phyloP scores from a whole-genome alignment of 768 basidiomycete genomes.

The Mycena epipterygia region DNA sequence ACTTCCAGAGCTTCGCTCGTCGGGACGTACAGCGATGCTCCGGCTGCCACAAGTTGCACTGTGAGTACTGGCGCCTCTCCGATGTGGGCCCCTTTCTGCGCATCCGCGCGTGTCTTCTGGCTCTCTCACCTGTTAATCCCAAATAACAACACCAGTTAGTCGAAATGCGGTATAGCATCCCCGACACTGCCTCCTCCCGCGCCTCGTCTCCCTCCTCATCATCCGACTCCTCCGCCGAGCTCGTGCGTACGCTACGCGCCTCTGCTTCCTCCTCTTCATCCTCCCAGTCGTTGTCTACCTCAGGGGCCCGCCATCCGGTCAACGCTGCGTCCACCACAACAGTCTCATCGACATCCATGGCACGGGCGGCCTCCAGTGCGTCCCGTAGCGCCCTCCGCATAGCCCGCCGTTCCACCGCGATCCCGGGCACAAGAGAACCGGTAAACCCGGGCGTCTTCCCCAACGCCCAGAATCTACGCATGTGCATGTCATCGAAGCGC shows the following conservation, averaged over 20 bases:
- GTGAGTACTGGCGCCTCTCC: too few relatives aligned
- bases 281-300: neutral
- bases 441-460: constrained; percentile 16
- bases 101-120: too few relatives aligned
- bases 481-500: constrained; percentile 16
- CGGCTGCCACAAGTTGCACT: too few relatives aligned
- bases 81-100: too few relatives aligned
- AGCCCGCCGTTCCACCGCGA: neutral
- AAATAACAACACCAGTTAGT: too few relatives aligned
- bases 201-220: neutral
- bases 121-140: too few relatives aligned
- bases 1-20: too few relatives aligned
- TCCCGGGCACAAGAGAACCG: neutral
- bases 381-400: neutral
- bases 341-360: neutral
- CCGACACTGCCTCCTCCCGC: neutral
- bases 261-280: neutral
- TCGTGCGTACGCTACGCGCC: neutral
- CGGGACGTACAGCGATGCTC: too few relatives aligned
- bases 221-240: neutral
- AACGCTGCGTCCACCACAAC: too few relatives aligned
- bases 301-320: neutral
- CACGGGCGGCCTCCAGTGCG: neutral
- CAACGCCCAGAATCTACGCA: neutral
- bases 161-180: neutral